Base-by-base conservation (phyloP, 371 early-diverging fungal genomes). In the Chytridium lagenaria region DNA sequence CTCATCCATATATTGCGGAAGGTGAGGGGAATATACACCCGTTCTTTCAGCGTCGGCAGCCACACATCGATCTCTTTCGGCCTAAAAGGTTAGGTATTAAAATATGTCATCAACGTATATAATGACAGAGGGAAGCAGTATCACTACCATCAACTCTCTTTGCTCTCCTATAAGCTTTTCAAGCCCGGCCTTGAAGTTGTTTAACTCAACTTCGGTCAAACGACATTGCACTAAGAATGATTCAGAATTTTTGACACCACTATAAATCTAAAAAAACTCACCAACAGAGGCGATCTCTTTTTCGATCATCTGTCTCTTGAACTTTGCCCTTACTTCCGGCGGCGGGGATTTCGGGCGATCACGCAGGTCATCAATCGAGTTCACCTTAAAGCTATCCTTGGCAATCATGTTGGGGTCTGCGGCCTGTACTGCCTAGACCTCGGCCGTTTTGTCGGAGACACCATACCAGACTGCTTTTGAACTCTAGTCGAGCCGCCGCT, bases 1-100 rank as follows among this genome's bases (percentile, higher is more conserved):
- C 52, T 94, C 94, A 71, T 94, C 92, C 84, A 92, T 90, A 68
- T 92, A 87, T 79, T 88, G 88, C 7, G 87, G 86, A 33, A 87
- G 84, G 31, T 87, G 81, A 0, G 89, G 84, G 70, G 88, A 85
- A 67, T 84, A 66, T 69, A 77, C 67, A 19, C 87, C 87, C 1
- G 87, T 87, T 5, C 78, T 77, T 65, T 87, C 89, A 49, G 86
- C 86, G 66, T 91, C 88, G 1, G 88, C 88, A 51, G 82, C 76
- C n/a, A 89, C 88, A 3, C 91, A 87, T 12, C 86, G 83, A 71
- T 89, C 87, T 19, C 93, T 88, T 72, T 94, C 92, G 31, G 87
- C 87, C 77, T 77, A 66, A n/a, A 28, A 3, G 31, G 40, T 34
- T 19, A 22, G 23, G 39, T 26, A 34, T 44, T 36, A 59, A 28